phyloP scores from a whole-genome alignment of 768 basidiomycete species.

The Rhizopogon rudus region DNA sequence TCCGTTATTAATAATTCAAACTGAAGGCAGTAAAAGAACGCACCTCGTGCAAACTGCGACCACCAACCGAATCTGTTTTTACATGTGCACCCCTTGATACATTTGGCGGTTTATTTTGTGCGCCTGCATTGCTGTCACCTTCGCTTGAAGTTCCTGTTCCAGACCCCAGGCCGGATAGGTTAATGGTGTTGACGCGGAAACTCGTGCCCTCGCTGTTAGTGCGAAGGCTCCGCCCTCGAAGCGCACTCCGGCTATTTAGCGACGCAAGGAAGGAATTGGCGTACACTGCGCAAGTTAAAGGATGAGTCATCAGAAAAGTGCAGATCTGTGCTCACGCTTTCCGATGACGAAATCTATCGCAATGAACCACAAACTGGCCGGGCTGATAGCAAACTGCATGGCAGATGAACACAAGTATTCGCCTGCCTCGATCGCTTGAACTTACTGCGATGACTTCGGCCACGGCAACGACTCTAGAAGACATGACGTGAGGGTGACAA shows the following conservation, averaged over 20 bases:
- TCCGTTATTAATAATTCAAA: neutral
- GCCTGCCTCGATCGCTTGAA: neutral
- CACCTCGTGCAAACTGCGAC: neutral
- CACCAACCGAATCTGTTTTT: neutral
- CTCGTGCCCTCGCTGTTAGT: neutral
- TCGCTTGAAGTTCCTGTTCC: neutral
- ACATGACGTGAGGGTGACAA: neutral
- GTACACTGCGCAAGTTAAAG: conserved; percentile 28
- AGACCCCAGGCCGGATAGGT: neutral
- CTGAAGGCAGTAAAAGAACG: neutral
- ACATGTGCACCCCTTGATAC: neutral
- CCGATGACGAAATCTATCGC: conserved; percentile 47
- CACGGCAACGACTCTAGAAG: conserved; percentile 13
- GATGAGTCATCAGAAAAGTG: neutral
- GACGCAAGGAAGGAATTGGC: conserved; percentile 43
- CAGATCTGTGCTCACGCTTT: conserved; percentile 29
- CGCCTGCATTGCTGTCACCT: neutral
- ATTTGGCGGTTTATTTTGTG: neutral
- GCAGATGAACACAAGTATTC: neutral
- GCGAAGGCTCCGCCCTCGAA: conserved; percentile 17
- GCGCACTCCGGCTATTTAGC: conserved; percentile 34
- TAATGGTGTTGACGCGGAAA: conserved; percentile 2
- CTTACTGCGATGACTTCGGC: conserved; percentile 17
- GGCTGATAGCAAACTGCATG: conserved; percentile 34
- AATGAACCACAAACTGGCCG: conserved; percentile 41